A percentile compares a stretch with the other conserved stretches of the same genome.
phyloP scores from a whole-genome alignment of 495 filamentous ascomycete genomes.

The Cudoniella acicularis region DNA sequence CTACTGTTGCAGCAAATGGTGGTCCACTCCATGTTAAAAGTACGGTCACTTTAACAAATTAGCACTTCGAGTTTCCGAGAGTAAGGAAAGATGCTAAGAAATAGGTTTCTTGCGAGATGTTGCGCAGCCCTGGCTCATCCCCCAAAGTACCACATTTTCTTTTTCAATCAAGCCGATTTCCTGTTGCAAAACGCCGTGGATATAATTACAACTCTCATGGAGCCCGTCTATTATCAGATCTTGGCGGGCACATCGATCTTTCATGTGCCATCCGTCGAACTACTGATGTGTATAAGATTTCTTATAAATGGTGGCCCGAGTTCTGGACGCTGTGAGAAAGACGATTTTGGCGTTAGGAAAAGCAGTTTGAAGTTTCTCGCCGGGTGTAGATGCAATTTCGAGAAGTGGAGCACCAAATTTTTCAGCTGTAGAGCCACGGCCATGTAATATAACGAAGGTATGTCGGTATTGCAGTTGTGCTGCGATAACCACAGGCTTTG shows the following conservation, averaged over 20 bases:
- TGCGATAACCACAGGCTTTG: constrained; percentile 5
- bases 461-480: constrained; percentile 29
- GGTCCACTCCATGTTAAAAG: too few relatives aligned
- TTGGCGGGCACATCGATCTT: constrained; percentile 13
- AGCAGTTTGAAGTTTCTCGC: constrained; percentile 8
- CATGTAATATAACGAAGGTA: constrained; percentile 47
- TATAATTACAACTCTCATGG: constrained; percentile 33
- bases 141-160: constrained; percentile 45
- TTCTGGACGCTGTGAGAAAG: constrained; percentile 44
- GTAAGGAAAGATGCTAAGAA: constrained; percentile 39
- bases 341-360: constrained; percentile 34
- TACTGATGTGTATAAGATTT: constrained; percentile 46
- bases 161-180: constrained; percentile 36
- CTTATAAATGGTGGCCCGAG: constrained; percentile 41
- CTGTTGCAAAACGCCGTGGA: constrained; percentile 36
- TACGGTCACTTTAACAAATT: too few relatives aligned
- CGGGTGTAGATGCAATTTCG: constrained; percentile 2
- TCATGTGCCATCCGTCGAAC: constrained; percentile 50
- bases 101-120: constrained; percentile 35
- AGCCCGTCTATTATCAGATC: constrained; percentile 41
- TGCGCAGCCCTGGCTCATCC: constrained; percentile 56
- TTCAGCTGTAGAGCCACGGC: constrained; percentile 36
- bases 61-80: too few relatives aligned
- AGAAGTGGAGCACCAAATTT: constrained; percentile 36
- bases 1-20: too few relatives aligned